Evolutionary conservation across 306 rosid species (phyloP).

Genomic region (Lathyrus tuberosus): DNA sequence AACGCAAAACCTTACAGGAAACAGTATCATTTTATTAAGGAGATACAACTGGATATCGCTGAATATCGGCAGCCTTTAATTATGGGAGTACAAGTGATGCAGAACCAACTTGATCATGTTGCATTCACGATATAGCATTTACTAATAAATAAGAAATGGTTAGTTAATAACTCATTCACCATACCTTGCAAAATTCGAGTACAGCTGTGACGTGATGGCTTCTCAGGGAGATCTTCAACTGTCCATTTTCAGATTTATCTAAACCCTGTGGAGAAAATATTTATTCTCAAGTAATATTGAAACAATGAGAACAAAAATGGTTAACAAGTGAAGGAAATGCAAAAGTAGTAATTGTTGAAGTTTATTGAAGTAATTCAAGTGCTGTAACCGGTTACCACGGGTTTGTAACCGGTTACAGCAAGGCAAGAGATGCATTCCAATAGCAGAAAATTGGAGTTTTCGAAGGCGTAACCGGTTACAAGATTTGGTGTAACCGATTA

Average conservation of each 20-base stretch:
- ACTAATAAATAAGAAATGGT: constrained; percentile 9
- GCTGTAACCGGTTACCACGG: no score
- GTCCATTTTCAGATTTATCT: constrained; percentile 71
- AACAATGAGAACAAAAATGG: constrained; percentile 1
- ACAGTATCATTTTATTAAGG: constrained; percentile 12
- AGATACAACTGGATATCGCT: constrained; percentile 9
- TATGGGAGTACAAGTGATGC: constrained; percentile 2
- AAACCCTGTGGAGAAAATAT: constrained; percentile 60
- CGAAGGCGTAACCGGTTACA: no score
- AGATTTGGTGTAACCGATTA: no score
- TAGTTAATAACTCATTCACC: constrained; percentile 20
- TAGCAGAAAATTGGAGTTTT: no score
- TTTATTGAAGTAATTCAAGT: no score
- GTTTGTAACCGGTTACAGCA: no score
- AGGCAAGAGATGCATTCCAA: no score
- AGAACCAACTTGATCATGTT: constrained; percentile 17
- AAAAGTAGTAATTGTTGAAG: no score
- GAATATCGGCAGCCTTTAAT: constrained; percentile 7
- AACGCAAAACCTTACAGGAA: constrained; percentile 16
- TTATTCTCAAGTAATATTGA: constrained; percentile 28
- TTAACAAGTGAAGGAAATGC: neutral
- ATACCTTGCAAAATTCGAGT: constrained; percentile 91
- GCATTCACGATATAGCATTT: constrained; percentile 20
- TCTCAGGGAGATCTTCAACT: constrained; percentile 70
- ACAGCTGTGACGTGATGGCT: constrained; percentile 76